These are phyloP conservation scores for Crucibulum laeve DNA, from an alignment of 768 basidiomycete genomes.

Conservation along the genomic window DNA sequence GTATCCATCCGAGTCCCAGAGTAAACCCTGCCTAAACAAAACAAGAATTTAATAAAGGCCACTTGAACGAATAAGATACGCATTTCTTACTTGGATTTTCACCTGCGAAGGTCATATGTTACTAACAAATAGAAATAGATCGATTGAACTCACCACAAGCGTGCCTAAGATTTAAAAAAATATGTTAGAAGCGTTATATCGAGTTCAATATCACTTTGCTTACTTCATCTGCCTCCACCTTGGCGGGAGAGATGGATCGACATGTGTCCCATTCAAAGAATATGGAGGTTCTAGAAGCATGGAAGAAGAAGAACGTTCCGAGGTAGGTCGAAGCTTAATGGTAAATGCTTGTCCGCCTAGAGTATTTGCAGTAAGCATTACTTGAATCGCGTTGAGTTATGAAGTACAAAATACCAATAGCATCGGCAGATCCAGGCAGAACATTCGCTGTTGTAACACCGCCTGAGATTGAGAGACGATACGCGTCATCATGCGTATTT, in stretches of 20 bases:
- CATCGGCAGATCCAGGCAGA: conserved; percentile 68
- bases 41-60: conserved; percentile 6
- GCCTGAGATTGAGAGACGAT: conserved; percentile 59
- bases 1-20: conserved; percentile 58
- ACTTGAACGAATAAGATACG: neutral
- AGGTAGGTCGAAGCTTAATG: conserved; percentile 73
- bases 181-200: conserved; percentile 1
- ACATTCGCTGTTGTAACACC: conserved; percentile 78
- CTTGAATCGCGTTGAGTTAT: conserved; percentile 5
- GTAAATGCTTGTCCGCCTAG: conserved; percentile 79
- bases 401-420: conserved; percentile 37
- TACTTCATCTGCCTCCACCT: conserved; percentile 76
- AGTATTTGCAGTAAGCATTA: neutral
- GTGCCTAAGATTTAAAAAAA: conserved; percentile 24
- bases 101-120: conserved; percentile 22
- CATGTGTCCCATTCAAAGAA: conserved; percentile 36
- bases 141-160: conserved; percentile 35
- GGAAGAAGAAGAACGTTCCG: conserved; percentile 65
- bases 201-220: conserved; percentile 10
- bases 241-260: conserved; percentile 33
- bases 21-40: conserved; percentile 36
- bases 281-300: conserved; percentile 78
- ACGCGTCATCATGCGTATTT: conserved; percentile 74
- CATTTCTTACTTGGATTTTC: conserved; percentile 50
- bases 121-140: neutral